Base-by-base conservation (phyloP, 2,329 filamentous ascomycete genomes). In the Lecanicillium sp. region DNA sequence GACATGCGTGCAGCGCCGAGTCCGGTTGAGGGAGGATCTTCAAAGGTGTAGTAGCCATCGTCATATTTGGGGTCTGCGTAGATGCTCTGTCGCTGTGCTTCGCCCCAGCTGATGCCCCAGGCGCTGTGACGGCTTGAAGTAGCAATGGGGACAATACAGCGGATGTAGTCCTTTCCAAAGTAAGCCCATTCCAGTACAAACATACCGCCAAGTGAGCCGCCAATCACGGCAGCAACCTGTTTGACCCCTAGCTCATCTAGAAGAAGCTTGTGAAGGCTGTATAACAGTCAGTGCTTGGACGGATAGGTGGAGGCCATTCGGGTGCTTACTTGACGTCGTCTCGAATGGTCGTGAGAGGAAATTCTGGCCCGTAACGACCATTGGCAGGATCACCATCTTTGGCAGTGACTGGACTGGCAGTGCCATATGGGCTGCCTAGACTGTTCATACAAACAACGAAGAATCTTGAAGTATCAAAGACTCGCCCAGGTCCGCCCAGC, bases 51-150 rank as follows among this genome's bases (percentile, higher is more conserved):
- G 64, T 95, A 96, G 32, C 92, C 92, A 54, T 96, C 89, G 45
- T 95, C 88, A 60, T 98, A 98, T 66, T 95, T 96, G 22, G 92
- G 92, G 57, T 98, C 92, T 29, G 87, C 89, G 64, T 96, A 98
- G 58, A 98, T 96, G 71, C 84, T 89, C 63, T 92, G 85, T 37
- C 86, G 73, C 59, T 94, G 86, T 4, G 85, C 85, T 58, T 92
- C 86, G 30, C 85, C 85, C 86, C 86, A 94, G 61, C 83, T 89
- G 53, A 92, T 94, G 17, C 86, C 83, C 86, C 86, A 94, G 5
- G 86, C 86, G 52, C 85, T 90, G 60, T 92, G 87, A 30, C 82
- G 71, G 49, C 83, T 85, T 7, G 85, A 90, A 5, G 86, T 92
- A 16, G 86, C 86, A 50, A 94, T 90, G 12, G 86, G 83, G 9